Evolutionary conservation across 768 basidiomycete genomes (phyloP).

Genomic region (Lactifluus echinatus): DNA sequence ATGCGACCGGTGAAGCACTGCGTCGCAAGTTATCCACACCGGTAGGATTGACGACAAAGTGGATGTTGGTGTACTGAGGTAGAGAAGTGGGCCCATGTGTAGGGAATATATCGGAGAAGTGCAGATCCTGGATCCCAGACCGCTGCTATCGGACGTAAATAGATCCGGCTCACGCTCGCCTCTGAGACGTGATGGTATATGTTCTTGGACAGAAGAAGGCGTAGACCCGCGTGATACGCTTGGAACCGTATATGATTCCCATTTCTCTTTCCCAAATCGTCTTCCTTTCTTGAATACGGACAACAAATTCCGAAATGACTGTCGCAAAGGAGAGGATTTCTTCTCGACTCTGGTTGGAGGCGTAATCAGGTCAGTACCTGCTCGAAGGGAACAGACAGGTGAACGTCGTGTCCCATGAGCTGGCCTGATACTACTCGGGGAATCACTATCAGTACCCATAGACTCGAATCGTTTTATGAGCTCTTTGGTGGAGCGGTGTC

Average conservation of each 20-base stretch:
- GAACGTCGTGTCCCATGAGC: slow-evolving; percentile 11
- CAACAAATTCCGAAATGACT: slow-evolving; percentile 55
- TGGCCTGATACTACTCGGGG: background rate
- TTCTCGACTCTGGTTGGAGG: slow-evolving; percentile 33
- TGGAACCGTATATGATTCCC: slow-evolving; percentile 9
- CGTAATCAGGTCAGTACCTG: slow-evolving; percentile 17
- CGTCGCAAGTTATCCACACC: slow-evolving; percentile 44
- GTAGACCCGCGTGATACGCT: slow-evolving; percentile 10
- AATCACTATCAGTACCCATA: slow-evolving; percentile 24
- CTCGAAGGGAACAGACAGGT: slow-evolving; percentile 16
- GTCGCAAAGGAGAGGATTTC: slow-evolving; percentile 46
- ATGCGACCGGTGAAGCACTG: slow-evolving; percentile 30
- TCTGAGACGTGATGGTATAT: background rate
- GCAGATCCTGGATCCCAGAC: slow-evolving; percentile 15
- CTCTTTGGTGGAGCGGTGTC: slow-evolving; percentile 35
- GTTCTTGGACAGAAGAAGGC: background rate
- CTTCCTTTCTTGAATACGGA: slow-evolving; percentile 50
- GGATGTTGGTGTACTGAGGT: slow-evolving; percentile 33
- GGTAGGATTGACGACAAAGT: slow-evolving; percentile 27
- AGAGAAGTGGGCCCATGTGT: slow-evolving; percentile 37
- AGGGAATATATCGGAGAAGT: slow-evolving; percentile 18
- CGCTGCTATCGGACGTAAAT: background rate
- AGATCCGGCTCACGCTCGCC: background rate
- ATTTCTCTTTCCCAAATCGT: slow-evolving; percentile 22
- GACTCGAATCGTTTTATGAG: slow-evolving; percentile 48